These are phyloP conservation scores for Penicillium glabrum DNA, from an alignment of 2,329 filamentous ascomycete genomes.

Conservation along the genomic window DNA sequence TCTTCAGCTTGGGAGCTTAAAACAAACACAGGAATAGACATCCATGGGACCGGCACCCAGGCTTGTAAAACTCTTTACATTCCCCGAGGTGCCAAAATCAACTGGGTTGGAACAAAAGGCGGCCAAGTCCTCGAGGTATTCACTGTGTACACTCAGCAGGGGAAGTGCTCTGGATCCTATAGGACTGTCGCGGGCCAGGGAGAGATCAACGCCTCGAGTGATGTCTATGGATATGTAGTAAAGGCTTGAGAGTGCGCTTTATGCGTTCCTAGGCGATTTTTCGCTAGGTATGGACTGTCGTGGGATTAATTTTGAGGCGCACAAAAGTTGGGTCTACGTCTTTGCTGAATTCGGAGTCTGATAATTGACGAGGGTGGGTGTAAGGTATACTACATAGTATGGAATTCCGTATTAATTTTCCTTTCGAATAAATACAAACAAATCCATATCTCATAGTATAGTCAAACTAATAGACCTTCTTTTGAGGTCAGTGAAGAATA, in stretches of 20 bases:
- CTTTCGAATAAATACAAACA: too few species aligned
- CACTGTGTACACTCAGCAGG: not conserved
- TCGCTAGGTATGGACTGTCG: not conserved
- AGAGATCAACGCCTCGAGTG: slow-evolving; percentile 16
- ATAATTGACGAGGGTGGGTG: too few species aligned
- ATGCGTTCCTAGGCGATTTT: not conserved
- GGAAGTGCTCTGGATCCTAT: slow-evolving; percentile 9
- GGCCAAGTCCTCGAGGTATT: slow-evolving; percentile 11
- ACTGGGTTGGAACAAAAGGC: slow-evolving; percentile 10
- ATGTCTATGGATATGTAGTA: slow-evolving; percentile 14
- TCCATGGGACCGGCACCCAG: slow-evolving; percentile 1
- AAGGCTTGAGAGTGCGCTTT: not conserved
- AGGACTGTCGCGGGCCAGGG: slow-evolving; percentile 12
- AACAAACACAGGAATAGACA: not conserved
- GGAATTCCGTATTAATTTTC: too few species aligned
- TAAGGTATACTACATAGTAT: too few species aligned
- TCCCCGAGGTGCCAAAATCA: slow-evolving; percentile 9
- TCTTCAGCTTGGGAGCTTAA: not conserved
- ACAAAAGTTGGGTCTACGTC: not conserved
- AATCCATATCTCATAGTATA: too few species aligned
- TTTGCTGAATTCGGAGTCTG: too few species aligned
- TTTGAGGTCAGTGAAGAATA: too few species aligned
- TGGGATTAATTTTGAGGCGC: not conserved
- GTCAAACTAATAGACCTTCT: too few species aligned
- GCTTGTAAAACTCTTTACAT: slow-evolving; percentile 6